A percentile compares a stretch with the other conserved stretches of the same genome.
Evolutionary conservation across 2,329 filamentous ascomycete genomes (phyloP).

Genomic region (Onygena corvina): DNA sequence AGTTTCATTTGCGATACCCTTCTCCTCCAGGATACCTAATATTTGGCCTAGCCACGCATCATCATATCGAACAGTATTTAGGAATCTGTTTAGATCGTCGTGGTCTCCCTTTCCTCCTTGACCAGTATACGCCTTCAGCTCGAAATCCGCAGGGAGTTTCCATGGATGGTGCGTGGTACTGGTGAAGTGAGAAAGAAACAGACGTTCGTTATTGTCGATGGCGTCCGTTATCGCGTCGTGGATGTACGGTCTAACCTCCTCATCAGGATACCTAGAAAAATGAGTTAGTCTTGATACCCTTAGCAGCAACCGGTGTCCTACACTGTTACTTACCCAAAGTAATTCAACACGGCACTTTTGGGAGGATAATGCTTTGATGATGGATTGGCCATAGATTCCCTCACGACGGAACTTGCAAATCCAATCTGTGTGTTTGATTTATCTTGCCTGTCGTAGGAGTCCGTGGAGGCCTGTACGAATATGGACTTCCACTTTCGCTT

Average conservation of each 20-base stretch:
- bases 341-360: slow-evolving; percentile 28
- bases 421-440: slow-evolving; percentile 27
- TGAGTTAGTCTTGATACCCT: slow-evolving; percentile 7
- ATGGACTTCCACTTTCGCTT: slow-evolving; percentile 23
- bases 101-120: slow-evolving; percentile 18
- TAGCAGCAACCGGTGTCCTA: too few relatives aligned
- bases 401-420: slow-evolving; percentile 23
- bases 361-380: slow-evolving; percentile 25
- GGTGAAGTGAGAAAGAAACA: slow-evolving; percentile 26
- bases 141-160: slow-evolving; percentile 25
- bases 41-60: slow-evolving; percentile 32
- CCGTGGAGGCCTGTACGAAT: slow-evolving; percentile 25
- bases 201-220: slow-evolving; percentile 19
- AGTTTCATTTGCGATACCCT: slow-evolving; percentile 35
- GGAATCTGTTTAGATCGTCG: slow-evolving; percentile 32
- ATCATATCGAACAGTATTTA: slow-evolving; percentile 33
- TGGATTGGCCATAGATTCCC: slow-evolving; percentile 21
- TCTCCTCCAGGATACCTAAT: slow-evolving; percentile 33
- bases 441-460: slow-evolving; percentile 22
- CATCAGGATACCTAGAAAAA: slow-evolving; percentile 27
- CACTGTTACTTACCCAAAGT: slow-evolving; percentile 30
- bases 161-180: slow-evolving; percentile 35
- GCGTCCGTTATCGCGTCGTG: slow-evolving; percentile 19
- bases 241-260: slow-evolving; percentile 30
- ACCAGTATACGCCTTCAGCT: slow-evolving; percentile 21